Conservation (phyloP, 116 monocot species). For the Dioscorea cayenensis region DNA sequence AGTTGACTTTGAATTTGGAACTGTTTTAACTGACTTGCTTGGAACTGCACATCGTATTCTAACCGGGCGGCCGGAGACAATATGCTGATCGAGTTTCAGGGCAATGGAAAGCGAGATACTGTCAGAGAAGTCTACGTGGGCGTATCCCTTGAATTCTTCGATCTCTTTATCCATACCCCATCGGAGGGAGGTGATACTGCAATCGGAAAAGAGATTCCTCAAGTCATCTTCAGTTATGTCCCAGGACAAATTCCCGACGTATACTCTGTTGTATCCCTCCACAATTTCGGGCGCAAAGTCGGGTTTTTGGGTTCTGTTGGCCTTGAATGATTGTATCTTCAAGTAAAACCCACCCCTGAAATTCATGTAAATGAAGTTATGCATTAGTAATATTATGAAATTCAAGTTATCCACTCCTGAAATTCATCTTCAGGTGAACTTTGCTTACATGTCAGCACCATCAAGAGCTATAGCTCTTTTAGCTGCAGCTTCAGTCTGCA, state of each 20-base stretch:
- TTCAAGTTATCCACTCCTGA: too few species aligned
- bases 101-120: slow-evolving; percentile 43
- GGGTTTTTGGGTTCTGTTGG: slow-evolving; percentile 23
- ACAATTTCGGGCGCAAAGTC: slow-evolving; percentile 75
- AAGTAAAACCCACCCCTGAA: slow-evolving; percentile 94
- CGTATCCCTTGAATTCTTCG: slow-evolving; percentile 89
- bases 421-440: too few species aligned
- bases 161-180: slow-evolving; percentile 83
- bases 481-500: slow-evolving; percentile 95
- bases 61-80: slow-evolving; percentile 68
- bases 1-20: not conserved
- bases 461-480: slow-evolving; percentile 85
- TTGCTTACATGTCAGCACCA: slow-evolving; percentile 93
- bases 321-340: slow-evolving; percentile 84
- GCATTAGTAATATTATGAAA: not conserved
- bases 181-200: slow-evolving; percentile 63
- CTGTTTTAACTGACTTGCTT: slow-evolving; percentile 2
- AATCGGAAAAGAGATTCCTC: slow-evolving; percentile 55
- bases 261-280: slow-evolving; percentile 88
- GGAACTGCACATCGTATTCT: slow-evolving; percentile 73
- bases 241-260: slow-evolving; percentile 87
- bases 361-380: not conserved
- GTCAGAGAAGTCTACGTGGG: slow-evolving; percentile 84
- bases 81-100: slow-evolving; percentile 73
- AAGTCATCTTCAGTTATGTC: slow-evolving; percentile 88